Evolutionary conservation across 805 yeast genomes (phyloP), one percentile per base, ranked within the genome.

Genomic region (Wickerhamomyces silvicola): DNA sequence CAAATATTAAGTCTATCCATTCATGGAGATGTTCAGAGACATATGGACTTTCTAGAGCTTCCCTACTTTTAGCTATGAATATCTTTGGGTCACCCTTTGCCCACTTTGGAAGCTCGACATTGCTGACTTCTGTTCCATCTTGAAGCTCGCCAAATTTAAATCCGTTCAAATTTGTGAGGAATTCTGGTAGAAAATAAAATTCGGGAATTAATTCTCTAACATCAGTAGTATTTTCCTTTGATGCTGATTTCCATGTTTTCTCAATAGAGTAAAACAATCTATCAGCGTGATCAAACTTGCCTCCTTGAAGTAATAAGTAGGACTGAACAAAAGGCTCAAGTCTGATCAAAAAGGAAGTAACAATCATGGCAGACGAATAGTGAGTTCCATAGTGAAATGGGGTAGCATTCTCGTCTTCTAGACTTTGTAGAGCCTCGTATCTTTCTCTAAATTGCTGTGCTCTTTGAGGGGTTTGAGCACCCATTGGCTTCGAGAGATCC

Each of bases 311-410:
- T 13, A 83, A 50, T 25, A 84, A 56, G 47, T 81, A 85, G 0
- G 94, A 79, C 32, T 81, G 83, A 3, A 81, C 90, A 56, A 76
- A 83, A 0, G 96, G 96, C 40, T 78, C 72, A 17, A 86, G 45
- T 30, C 96, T 64, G 23, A 86, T 83, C 41, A 86, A 54, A 45
- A 72, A 86, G 0, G 92, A 81, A 0, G 94, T 70, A 2, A 85
- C 95, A 49, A 86, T 85, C 96, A 86, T 87, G 0, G 95, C 94
- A 0, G 94, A 83, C 0, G 95, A 85, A 51, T 86, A 86, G 54
- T 86, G 96, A 0, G 96, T 87, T 2, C 96, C 96, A 48, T 86
- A 86, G 52, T 86, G 95, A 55, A 86, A 86, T 0, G 95, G 83
- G 0, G 87, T 86, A 0, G 85, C 64, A 5, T 59, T 48, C 0